phyloP scores from a whole-genome alignment of 306 rosid genomes.

The Fragaria iinumae region DNA sequence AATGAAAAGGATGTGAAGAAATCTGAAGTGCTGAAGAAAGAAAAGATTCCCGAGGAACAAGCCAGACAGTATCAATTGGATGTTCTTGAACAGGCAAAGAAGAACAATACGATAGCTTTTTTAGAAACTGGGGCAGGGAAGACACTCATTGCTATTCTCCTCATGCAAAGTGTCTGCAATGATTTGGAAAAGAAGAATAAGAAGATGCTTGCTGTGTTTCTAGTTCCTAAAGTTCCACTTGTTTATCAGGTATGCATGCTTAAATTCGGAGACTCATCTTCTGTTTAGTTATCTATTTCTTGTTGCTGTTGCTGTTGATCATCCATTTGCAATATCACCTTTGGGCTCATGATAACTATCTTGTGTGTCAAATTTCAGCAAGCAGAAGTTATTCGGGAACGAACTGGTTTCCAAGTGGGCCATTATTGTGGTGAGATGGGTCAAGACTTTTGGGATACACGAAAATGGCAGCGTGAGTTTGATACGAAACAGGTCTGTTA shows the following conservation, averaged over 20 bases:
- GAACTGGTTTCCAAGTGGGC: constrained; percentile 91
- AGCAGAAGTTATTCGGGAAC: constrained; percentile 97
- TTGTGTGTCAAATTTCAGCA: constrained; percentile 59
- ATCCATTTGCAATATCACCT: not conserved
- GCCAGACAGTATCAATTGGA: constrained; percentile 96
- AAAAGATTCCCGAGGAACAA: constrained; percentile 65
- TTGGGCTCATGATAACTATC: constrained; percentile 9
- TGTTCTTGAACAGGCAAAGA: constrained; percentile 96
- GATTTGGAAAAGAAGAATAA: constrained; percentile 58
- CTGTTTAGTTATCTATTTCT: not conserved
- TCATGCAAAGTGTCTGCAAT: constrained; percentile 63
- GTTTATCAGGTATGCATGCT: constrained; percentile 73
- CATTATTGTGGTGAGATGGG: constrained; percentile 99
- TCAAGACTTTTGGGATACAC: constrained; percentile 98
- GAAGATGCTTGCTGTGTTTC: constrained; percentile 87
- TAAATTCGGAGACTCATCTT: constrained; percentile 1
- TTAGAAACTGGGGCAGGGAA: constrained; percentile 99
- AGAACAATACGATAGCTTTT: constrained; percentile 85
- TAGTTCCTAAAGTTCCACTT: constrained; percentile 97
- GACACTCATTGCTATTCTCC: constrained; percentile 95
- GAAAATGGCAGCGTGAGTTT: constrained; percentile 95
- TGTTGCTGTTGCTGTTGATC: not conserved
- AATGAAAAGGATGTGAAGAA: constrained; percentile 49
- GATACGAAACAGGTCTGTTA: constrained; percentile 72
- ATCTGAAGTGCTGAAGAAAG: constrained; percentile 54